A percentile compares a stretch with the other conserved stretches of the same genome.
phyloP scores from a whole-genome alignment of 2,329 filamentous ascomycete genomes.

The Nemania sp. region DNA sequence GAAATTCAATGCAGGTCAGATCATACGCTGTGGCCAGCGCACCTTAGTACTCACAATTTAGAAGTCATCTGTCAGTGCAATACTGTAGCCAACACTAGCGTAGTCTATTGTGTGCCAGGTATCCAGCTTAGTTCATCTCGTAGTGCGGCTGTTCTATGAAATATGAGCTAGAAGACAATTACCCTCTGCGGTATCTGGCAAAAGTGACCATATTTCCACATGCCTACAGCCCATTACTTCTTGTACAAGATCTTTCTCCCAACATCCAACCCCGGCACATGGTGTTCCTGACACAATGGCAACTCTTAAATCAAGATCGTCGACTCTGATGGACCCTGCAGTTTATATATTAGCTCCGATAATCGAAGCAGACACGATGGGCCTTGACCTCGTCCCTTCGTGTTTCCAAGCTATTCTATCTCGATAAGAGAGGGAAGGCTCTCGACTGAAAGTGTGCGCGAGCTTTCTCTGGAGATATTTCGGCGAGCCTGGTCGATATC shows the following conservation, averaged over 20 bases:
- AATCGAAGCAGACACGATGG: background rate
- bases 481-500: background rate
- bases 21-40: no score
- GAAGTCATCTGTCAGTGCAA: background rate
- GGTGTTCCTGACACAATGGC: background rate
- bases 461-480: slow-evolving; percentile 30
- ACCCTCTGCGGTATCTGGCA: background rate
- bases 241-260: background rate
- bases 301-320: background rate
- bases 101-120: background rate
- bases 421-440: slow-evolving; percentile 30
- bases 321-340: background rate
- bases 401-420: slow-evolving; percentile 1
- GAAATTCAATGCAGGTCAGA: no score
- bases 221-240: background rate
- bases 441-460: slow-evolving; percentile 28
- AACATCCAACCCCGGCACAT: background rate
- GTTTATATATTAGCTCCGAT: background rate
- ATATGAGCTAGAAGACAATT: background rate
- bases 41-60: background rate
- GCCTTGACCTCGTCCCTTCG: background rate
- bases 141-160: background rate
- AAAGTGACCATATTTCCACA: background rate
- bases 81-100: background rate
- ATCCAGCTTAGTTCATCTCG: background rate